Conservation (phyloP, 768 basidiomycete genomes). For the Ephemerocybe angulata region DNA sequence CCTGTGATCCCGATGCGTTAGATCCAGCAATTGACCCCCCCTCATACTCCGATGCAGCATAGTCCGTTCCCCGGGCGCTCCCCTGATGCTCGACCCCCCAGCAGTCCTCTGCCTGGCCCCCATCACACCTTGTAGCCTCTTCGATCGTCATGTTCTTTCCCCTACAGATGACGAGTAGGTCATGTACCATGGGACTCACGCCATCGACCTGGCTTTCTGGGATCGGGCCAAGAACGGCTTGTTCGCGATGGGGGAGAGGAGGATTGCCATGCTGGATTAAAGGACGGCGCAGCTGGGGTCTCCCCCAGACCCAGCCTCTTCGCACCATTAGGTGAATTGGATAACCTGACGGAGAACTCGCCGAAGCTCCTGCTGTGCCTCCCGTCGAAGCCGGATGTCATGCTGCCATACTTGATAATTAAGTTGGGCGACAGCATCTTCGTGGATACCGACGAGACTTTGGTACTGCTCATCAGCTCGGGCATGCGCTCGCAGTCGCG, state of each 20-base stretch:
- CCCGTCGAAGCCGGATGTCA: not conserved
- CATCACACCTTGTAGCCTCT: not conserved
- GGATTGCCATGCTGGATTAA: not conserved
- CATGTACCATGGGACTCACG: not conserved
- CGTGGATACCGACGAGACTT: not conserved
- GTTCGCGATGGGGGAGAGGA: not conserved
- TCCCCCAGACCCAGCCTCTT: not conserved
- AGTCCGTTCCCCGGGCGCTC: slow-evolving; percentile 8
- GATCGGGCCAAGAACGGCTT: not conserved
- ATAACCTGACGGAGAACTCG: not conserved
- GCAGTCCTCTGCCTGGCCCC: slow-evolving; percentile 23
- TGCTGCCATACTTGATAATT: not conserved
- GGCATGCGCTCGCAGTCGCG: not conserved
- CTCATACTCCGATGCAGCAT: slow-evolving; percentile 9
- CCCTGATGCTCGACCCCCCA: slow-evolving; percentile 3
- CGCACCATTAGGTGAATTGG: not conserved
- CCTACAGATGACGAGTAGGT: not conserved
- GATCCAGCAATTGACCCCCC: slow-evolving; percentile 7
- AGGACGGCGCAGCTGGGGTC: no score
- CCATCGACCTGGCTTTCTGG: not conserved
- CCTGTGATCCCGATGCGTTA: slow-evolving; percentile 20
- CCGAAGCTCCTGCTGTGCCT: not conserved
- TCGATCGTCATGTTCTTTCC: not conserved
- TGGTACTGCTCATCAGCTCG: not conserved
- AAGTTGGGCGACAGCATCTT: not conserved